Conservation (phyloP, 257 asterid genomes). For the Solanum chiquidenum region DNA sequence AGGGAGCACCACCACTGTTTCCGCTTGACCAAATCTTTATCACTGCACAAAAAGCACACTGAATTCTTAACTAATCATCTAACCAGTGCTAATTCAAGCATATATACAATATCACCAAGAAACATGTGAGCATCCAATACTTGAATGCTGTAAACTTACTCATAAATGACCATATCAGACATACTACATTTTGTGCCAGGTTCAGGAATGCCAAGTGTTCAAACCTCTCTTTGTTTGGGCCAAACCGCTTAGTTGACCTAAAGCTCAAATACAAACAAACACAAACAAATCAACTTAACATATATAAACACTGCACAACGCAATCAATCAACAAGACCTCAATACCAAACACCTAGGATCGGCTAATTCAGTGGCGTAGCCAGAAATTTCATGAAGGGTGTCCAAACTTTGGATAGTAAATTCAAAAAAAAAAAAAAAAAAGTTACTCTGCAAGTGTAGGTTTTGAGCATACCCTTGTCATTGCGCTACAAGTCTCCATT, state of each 20-base stretch:
- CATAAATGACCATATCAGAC: conserved; percentile 81
- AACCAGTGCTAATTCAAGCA: not conserved
- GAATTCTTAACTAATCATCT: not conserved
- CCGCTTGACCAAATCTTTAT: conserved; percentile 65
- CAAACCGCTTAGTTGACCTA: conserved; percentile 89
- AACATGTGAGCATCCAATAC: not conserved
- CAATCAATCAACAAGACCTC: not conserved
- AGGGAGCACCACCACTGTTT: conserved; percentile 69
- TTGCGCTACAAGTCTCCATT: too few relatives aligned
- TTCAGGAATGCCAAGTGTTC: conserved; percentile 93
- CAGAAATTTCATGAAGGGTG: too few relatives aligned
- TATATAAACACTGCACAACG: not conserved
- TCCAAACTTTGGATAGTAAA: too few relatives aligned
- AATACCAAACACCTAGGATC: not conserved
- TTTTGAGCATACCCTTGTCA: too few relatives aligned
- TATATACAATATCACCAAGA: not conserved
- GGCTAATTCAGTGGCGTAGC: too few relatives aligned
- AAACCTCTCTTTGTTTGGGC: conserved; percentile 75
- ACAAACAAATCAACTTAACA: not conserved
- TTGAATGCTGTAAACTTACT: conserved; percentile 38
- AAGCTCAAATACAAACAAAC: not conserved
- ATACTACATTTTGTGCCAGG: conserved; percentile 82
- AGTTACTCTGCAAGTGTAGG: too few relatives aligned
- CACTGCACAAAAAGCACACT: conserved; percentile 39
- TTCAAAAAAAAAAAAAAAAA: too few relatives aligned